Conservation (phyloP, 1,284 basidiomycete genomes). For the Taiwanofungus camphoratus region DNA sequence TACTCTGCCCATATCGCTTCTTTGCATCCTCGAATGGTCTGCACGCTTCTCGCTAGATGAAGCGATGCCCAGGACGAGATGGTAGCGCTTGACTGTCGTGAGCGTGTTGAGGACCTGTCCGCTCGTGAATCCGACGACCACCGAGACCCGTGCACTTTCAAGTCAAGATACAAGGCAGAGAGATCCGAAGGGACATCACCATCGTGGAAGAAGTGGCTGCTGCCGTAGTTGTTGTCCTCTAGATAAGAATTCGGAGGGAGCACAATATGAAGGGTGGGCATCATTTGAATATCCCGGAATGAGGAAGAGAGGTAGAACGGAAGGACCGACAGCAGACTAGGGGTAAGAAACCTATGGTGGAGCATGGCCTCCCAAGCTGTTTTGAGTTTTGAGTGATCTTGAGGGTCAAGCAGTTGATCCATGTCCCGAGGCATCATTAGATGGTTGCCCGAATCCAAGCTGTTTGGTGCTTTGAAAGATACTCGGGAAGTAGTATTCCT, state of each 20-base stretch:
- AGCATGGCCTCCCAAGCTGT: slow-evolving; percentile 69
- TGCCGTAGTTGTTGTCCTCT: slow-evolving; percentile 4
- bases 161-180: slow-evolving; percentile 11
- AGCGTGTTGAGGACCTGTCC: slow-evolving; percentile 9
- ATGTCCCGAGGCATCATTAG: neutral
- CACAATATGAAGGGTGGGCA: slow-evolving; percentile 46
- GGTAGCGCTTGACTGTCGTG: slow-evolving; percentile 8
- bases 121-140: slow-evolving; percentile 9
- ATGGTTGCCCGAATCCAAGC: slow-evolving; percentile 1
- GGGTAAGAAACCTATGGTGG: slow-evolving; percentile 47
- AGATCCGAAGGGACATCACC: slow-evolving; percentile 6
- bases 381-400: slow-evolving; percentile 58
- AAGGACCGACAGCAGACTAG: slow-evolving; percentile 51
- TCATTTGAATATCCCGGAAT: slow-evolving; percentile 49
- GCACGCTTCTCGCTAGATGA: slow-evolving; percentile 56
- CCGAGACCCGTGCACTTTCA: slow-evolving; percentile 11
- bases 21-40: slow-evolving; percentile 53
- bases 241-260: slow-evolving; percentile 45
- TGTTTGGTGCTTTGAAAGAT: neutral
- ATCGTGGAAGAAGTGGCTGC: neutral
- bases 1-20: slow-evolving; percentile 67
- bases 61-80: slow-evolving; percentile 46
- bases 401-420: slow-evolving; percentile 31
- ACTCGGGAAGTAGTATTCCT: neutral
- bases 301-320: slow-evolving; percentile 62